A percentile compares a stretch with the other conserved stretches of the same genome.
Evolutionary conservation across 2,329 filamentous ascomycete species (phyloP).

Genomic region (Ceratocystis colombiana): DNA sequence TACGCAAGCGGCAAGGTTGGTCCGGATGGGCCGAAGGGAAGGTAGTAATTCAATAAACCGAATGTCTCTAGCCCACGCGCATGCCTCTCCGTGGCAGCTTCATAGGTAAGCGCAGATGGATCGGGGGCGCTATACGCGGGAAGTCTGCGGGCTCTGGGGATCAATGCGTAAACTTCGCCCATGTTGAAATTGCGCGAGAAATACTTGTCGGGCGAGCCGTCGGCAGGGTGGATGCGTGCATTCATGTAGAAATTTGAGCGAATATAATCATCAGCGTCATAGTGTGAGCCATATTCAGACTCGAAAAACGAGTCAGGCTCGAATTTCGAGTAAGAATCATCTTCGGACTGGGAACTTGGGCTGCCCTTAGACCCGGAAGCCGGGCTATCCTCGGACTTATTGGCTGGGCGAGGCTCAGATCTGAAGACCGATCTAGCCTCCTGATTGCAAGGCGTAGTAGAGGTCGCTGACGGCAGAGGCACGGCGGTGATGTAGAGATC

Average conservation of each 20-base stretch:
- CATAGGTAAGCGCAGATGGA: background rate
- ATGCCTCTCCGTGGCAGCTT: constrained; percentile 12
- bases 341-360: background rate
- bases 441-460: background rate
- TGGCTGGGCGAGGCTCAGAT: background rate
- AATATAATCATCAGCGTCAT: too few species aligned
- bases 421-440: too few species aligned
- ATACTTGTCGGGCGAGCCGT: constrained; percentile 37
- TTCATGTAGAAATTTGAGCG: constrained; percentile 30
- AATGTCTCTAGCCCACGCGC: constrained; percentile 15
- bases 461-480: background rate
- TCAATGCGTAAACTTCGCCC: constrained; percentile 38
- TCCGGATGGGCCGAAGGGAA: background rate
- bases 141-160: constrained; percentile 31
- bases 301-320: too few species aligned
- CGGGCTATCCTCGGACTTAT: background rate
- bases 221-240: constrained; percentile 37
- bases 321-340: too few species aligned
- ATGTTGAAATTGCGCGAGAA: constrained; percentile 44
- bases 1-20: constrained; percentile 20
- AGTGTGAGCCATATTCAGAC: too few species aligned
- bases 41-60: too few species aligned
- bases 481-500: constrained; percentile 22
- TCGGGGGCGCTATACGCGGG: constrained; percentile 2
- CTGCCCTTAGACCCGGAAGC: background rate